Base-by-base conservation (phyloP, 2,329 filamentous ascomycete species). In the Acephala macrosclerotiorum region DNA sequence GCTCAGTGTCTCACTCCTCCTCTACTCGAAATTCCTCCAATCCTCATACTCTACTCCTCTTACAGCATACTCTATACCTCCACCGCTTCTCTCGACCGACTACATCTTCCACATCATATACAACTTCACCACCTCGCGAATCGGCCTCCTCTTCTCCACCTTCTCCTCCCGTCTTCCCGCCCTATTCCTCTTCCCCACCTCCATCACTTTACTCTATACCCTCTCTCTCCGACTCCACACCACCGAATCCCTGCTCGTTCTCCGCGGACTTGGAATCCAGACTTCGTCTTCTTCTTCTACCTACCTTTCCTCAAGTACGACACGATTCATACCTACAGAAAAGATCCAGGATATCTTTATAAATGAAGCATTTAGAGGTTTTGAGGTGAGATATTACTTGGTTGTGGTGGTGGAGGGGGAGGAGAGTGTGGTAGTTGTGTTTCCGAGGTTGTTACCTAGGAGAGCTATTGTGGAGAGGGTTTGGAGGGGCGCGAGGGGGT, bases 321-420 rank as follows among this genome's bases (percentile, higher is more conserved):
- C 88, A n/a, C 82, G 89, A 58, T 93, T 92, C 78, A 98, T 99
- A 66, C 95, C 96, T 0, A 97, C 95, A 0, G 92, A 91, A 53
- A 90, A 93, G 79, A 96, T 99, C 65, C 92, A 92, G 76, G 96
- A 99, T 77, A 90, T 99, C 64, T 88, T 97, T 61, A 92, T 99
- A 59, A 94, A 97, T 77, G 96, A 99, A 82, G 96, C 94, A 3
- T 98, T 98, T 79, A 88, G 88, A 64, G 94, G 94, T 0, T 97
- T 97, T 75, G 93, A 94, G 79, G 94, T 98, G 40, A 83, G 90
- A 47, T 97, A 95, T 75, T 97, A 97, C 75, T 81, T 99, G 9
- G 88, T 93, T 4, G 92, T 98, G 35, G 91, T 98, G 61, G 93
- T 98, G 20, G 91, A 96, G 72, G 94, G 90, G 1, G 95, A 98